Conservation (phyloP, 176 grass and related monocot genomes). For the Olyra latifolia region DNA sequence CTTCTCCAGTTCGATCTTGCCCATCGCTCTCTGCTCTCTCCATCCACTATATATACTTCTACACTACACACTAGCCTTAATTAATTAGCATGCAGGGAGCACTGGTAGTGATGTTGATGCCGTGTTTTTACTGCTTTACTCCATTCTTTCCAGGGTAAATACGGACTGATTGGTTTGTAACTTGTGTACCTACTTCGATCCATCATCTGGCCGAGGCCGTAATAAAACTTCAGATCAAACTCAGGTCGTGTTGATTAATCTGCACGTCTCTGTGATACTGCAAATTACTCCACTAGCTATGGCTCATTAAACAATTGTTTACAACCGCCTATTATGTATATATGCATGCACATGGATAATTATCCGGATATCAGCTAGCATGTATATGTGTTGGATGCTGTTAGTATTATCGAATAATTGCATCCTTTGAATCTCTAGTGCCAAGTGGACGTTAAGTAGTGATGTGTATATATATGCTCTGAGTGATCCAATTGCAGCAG, state of each 20-base stretch:
- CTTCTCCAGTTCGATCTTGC: conserved; percentile 37
- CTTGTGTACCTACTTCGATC: neutral
- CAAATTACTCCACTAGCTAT: neutral
- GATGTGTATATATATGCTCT: neutral
- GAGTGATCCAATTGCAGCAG: neutral
- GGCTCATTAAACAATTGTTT: neutral
- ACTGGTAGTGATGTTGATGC: neutral
- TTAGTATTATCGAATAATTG: neutral
- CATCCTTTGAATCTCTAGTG: neutral
- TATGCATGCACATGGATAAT: neutral
- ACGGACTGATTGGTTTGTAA: conserved; percentile 38
- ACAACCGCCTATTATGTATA: neutral
- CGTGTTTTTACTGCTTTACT: neutral
- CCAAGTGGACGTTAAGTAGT: neutral
- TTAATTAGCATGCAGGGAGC: neutral
- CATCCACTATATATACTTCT: neutral
- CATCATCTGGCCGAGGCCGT: neutral
- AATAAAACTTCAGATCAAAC: conserved; percentile 23
- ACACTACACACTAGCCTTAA: neutral
- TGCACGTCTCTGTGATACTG: neutral
- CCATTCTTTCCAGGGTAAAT: conserved; percentile 45
- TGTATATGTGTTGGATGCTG: neutral
- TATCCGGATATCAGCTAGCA: neutral
- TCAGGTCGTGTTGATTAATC: neutral
- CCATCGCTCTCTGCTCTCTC: neutral